Evolutionary conservation across 345 rosid genomes (phyloP), one percentile per base, ranked within the genome.

Genomic region (Brassica nigra): DNA sequence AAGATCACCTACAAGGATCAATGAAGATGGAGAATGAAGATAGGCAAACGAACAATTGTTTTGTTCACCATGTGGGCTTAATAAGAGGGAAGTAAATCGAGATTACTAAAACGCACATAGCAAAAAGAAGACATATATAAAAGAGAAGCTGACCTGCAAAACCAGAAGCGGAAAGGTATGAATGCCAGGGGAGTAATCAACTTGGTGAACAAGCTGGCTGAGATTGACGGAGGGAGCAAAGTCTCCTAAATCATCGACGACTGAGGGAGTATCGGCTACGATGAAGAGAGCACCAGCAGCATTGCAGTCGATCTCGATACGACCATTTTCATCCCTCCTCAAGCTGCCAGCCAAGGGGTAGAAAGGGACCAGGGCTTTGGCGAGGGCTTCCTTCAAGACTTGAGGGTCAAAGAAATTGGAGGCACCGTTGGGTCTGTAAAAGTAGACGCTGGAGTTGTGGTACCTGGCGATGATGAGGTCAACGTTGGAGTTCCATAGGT

Each of bases 371-470:
- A 95, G 86, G 3, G 91, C 94, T 88, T 86, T 90, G 76, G 90
- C 74, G 30, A 95, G 88, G 3, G 93, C 92, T 23, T 79, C 89
- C 85, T 90, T 91, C 71, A 95, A 79, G 52, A 86, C 80, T 57
- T 68, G 65, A 0, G 91, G 81, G 42, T 92, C 90, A 47, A 94
- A 94, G 87, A 89, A 94, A 75, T 89, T 83, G 31, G 86, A n/a
- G 5, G 88, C 81, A 1, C 89, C 89, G 0, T 85, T 84, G n/a
- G 97, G 91, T 70, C 97, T 71, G 83, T 92, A 94, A 84, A 94
- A 92, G 87, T 94, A 94, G n/a, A 94, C 98, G 75, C 97, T 94
- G 0, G 96, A 94, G 31, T 96, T 92, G 80, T 94, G 98, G 83
- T 92, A 89, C 55, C 96, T 85, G n/a, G 96, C 97, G 16, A 90